phyloP scores from a whole-genome alignment of 768 basidiomycete species.

The Hericium coralloides region DNA sequence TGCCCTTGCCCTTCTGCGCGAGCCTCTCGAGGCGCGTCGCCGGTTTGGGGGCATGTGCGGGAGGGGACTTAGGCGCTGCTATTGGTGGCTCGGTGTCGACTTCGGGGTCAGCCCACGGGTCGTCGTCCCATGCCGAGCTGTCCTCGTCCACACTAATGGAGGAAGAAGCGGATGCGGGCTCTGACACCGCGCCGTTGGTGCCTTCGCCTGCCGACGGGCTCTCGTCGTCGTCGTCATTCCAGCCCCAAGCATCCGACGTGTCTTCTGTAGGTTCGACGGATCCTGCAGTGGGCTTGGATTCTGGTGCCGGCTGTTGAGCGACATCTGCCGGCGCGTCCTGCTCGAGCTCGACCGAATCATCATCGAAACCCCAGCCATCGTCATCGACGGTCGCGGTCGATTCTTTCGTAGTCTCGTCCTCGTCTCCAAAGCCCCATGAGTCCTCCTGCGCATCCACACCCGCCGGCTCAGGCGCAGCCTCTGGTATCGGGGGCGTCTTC shows the following conservation, averaged over 20 bases:
- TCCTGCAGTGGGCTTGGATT: slow-evolving; percentile 17
- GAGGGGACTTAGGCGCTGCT: slow-evolving; percentile 1
- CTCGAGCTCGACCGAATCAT: slow-evolving; percentile 27
- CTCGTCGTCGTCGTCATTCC: slow-evolving; percentile 48
- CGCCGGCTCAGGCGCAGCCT: background rate
- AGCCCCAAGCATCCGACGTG: slow-evolving; percentile 65
- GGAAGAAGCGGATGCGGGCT: slow-evolving; percentile 1
- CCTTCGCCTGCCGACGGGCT: slow-evolving; percentile 20
- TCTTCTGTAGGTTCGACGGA: slow-evolving; percentile 20
- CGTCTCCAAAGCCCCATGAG: slow-evolving; percentile 39
- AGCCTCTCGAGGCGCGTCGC: slow-evolving; percentile 53
- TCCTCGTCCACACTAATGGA: slow-evolving; percentile 17
- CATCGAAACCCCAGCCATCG: slow-evolving; percentile 34
- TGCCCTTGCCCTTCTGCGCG: slow-evolving; percentile 44
- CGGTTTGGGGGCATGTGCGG: slow-evolving; percentile 33
- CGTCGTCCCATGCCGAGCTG: slow-evolving; percentile 53
- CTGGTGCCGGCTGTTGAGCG: slow-evolving; percentile 1
- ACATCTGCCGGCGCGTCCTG: slow-evolving; percentile 3
- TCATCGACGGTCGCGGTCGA: slow-evolving; percentile 16
- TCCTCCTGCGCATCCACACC: background rate
- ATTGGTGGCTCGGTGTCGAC: slow-evolving; percentile 20
- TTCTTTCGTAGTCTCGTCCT: slow-evolving; percentile 4
- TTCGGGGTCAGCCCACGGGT: slow-evolving; percentile 54
- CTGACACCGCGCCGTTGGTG: slow-evolving; percentile 5
- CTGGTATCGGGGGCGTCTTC: background rate